Conservation (phyloP, 176 grass and related monocot species). For the Ensete ventricosum region DNA sequence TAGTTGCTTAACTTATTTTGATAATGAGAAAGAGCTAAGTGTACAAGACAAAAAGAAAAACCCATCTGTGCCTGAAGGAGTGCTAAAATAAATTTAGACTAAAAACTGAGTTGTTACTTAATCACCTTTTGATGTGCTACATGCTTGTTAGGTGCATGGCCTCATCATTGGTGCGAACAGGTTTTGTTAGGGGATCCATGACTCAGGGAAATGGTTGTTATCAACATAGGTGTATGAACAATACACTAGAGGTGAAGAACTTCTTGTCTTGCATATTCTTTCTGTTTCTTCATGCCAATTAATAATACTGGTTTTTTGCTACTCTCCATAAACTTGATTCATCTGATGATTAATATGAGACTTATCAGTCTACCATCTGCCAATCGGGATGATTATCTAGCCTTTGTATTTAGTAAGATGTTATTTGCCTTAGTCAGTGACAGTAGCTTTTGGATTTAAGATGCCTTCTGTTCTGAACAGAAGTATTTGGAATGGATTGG, state of each 20-base stretch:
- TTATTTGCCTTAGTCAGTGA: neutral
- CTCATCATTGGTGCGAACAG: slow-evolving; percentile 92
- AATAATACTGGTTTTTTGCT: neutral
- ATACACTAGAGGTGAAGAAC: slow-evolving; percentile 55
- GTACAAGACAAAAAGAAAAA: neutral
- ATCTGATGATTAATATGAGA: neutral
- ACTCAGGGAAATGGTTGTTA: slow-evolving; percentile 99
- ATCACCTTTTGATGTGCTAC: neutral
- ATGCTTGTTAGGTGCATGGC: slow-evolving; percentile 73
- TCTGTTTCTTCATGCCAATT: neutral
- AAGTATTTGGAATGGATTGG: neutral
- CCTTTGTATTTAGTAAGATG: neutral
- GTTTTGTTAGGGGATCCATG: slow-evolving; percentile 94
- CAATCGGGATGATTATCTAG: neutral
- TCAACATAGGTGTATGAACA: slow-evolving; percentile 88
- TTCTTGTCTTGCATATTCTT: slow-evolving; percentile 1
- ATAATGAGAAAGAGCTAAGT: neutral
- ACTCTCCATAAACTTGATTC: neutral
- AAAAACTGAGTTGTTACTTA: neutral
- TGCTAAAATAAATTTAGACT: neutral
- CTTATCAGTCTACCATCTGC: too few species aligned
- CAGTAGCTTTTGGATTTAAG: neutral
- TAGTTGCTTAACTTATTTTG: neutral
- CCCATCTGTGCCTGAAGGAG: neutral
- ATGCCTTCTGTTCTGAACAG: neutral